Percentiles rank a stretch among this genome's conserved stretches.
Evolutionary conservation across 331 rosid species (phyloP).

Genomic region (Cydonia oblonga): DNA sequence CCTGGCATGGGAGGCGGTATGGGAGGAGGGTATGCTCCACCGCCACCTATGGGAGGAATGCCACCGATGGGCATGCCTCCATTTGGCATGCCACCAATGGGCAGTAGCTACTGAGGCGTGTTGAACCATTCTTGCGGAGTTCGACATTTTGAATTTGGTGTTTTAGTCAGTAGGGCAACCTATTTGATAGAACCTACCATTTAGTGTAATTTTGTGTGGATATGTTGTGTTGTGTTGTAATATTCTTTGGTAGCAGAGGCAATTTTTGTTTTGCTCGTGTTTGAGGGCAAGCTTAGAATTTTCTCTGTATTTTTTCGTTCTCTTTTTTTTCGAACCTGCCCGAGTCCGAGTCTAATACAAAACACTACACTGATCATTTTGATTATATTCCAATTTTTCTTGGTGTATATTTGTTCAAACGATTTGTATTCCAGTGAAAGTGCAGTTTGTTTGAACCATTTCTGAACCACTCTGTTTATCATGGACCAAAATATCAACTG

Average conservation of each 20-base stretch:
- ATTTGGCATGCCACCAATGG: slow-evolving; percentile 98
- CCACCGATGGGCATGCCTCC: slow-evolving; percentile 85
- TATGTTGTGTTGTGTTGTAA: slow-evolving; percentile 35
- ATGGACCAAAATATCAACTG: not conserved
- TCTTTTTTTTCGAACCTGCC: not conserved
- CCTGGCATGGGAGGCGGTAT: slow-evolving; percentile 80
- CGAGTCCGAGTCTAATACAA: slow-evolving; percentile 2
- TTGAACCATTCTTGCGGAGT: not conserved
- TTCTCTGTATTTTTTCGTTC: slow-evolving; percentile 27
- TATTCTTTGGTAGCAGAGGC: slow-evolving; percentile 64
- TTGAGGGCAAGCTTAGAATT: slow-evolving; percentile 43
- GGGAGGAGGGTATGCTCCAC: slow-evolving; percentile 79
- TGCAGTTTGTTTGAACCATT: not conserved
- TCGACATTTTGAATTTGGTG: not conserved
- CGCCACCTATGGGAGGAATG: slow-evolving; percentile 85
- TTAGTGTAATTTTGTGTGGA: slow-evolving; percentile 34
- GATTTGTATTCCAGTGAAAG: not conserved
- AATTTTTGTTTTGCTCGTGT: slow-evolving; percentile 50
- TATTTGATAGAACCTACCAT: slow-evolving; percentile 21
- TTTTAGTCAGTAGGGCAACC: slow-evolving; percentile 16
- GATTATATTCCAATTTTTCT: not conserved
- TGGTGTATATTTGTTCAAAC: not conserved
- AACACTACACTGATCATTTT: slow-evolving; percentile 10
- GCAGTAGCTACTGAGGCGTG: slow-evolving; percentile 56
- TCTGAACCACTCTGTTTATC: not conserved